Evolutionary conservation across 176 grass and related monocot species (phyloP).

Genomic region (Eleusine indica): DNA sequence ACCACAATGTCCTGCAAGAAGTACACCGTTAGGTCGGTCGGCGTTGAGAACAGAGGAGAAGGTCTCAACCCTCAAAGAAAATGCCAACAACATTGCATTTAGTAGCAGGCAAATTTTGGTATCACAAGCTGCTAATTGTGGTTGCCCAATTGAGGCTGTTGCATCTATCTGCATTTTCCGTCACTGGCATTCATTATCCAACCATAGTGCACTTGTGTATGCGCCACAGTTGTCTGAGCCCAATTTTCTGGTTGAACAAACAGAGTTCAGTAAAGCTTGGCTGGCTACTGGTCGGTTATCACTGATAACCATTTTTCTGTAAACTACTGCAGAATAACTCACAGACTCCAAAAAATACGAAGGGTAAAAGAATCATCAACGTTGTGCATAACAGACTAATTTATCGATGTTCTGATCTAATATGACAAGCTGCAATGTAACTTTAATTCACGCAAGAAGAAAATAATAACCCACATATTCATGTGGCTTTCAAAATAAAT

Average conservation of each 20-base stretch:
- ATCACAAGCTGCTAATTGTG: slow-evolving; percentile 11
- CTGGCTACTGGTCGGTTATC: not conserved
- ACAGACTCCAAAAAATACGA: too few relatives aligned
- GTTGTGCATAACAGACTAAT: too few relatives aligned
- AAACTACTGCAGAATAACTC: not conserved
- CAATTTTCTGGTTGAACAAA: slow-evolving; percentile 29
- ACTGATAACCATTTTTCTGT: not conserved
- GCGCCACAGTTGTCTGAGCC: slow-evolving; percentile 6
- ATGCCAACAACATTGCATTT: slow-evolving; percentile 41
- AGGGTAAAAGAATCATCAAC: too few relatives aligned
- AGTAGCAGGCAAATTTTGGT: slow-evolving; percentile 48
- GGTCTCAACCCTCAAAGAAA: not conserved
- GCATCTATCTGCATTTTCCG: slow-evolving; percentile 8
- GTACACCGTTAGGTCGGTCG: slow-evolving; percentile 14
- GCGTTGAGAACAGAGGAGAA: not conserved
- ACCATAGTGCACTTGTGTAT: slow-evolving; percentile 5
- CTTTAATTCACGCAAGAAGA: not conserved
- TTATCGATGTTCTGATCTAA: too few relatives aligned
- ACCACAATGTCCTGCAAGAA: slow-evolving; percentile 58
- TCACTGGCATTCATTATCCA: slow-evolving; percentile 30
- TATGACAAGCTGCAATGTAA: not conserved
- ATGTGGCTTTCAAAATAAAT: not conserved
- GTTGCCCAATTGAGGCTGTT: slow-evolving; percentile 23
- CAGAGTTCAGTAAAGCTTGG: not conserved
- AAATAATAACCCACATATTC: not conserved